Evolutionary conservation across 1,284 basidiomycete species (phyloP).

Genomic region (Inonotus obliquus): DNA sequence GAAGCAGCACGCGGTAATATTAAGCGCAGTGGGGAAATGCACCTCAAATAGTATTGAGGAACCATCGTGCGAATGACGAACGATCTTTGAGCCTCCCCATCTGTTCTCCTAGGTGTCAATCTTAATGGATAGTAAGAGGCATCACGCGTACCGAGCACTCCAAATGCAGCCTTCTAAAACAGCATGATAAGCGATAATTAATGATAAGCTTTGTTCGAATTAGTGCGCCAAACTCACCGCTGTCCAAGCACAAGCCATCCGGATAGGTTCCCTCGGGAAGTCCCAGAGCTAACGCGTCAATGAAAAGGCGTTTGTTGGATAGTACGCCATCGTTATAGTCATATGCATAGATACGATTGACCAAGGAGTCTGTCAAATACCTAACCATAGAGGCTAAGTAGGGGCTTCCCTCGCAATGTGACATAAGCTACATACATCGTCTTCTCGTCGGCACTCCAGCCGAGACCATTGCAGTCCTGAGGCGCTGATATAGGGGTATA

Average conservation of each 20-base stretch:
- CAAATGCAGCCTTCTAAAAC: conserved; percentile 51
- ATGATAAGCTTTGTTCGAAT: not conserved
- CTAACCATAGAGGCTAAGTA: conserved; percentile 30
- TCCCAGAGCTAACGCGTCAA: conserved; percentile 52
- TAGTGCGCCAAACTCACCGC: conserved; percentile 7
- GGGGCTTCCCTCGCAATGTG: not conserved
- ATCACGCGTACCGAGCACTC: conserved; percentile 51
- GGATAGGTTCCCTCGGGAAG: conserved; percentile 45
- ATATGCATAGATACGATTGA: conserved; percentile 62
- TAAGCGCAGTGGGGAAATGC: conserved; percentile 51
- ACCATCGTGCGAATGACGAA: conserved; percentile 45
- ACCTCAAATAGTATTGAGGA: conserved; percentile 52
- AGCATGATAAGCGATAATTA: not conserved
- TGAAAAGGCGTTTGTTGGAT: conserved; percentile 49
- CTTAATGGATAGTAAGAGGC: not conserved
- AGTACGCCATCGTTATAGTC: conserved; percentile 54
- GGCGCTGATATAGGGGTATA: not conserved
- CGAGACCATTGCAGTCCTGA: conserved; percentile 61
- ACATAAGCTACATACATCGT: conserved; percentile 41
- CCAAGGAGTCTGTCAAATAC: conserved; percentile 63
- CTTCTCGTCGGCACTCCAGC: conserved; percentile 57
- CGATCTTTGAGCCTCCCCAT: conserved; percentile 58
- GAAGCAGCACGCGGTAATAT: conserved; percentile 65
- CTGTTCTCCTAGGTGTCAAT: conserved; percentile 28
- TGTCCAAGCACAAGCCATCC: conserved; percentile 63